Percentiles rank a stretch among this genome's conserved stretches.
These are phyloP conservation scores for Colletotrichum eremochloae DNA, from an alignment of 2,329 filamentous ascomycete genomes.

Conservation along the genomic window DNA sequence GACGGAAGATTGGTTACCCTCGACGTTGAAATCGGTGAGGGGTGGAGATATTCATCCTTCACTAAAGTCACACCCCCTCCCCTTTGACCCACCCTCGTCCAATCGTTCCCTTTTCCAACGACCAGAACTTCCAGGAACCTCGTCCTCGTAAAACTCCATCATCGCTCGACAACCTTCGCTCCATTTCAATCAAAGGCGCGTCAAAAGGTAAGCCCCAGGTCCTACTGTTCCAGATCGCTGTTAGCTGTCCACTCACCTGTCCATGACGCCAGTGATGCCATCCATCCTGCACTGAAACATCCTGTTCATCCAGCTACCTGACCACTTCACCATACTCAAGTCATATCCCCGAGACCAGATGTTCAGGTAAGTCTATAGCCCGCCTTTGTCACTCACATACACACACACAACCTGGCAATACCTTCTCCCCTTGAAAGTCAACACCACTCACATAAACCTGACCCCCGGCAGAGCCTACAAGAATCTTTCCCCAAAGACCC, in stretches of 20 bases:
- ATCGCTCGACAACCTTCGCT: not conserved
- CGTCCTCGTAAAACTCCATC: constrained; percentile 6
- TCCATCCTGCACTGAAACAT: not conserved
- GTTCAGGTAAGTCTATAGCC: constrained; percentile 41
- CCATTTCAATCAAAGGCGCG: not conserved
- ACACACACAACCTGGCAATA: not conserved
- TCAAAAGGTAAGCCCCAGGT: not conserved
- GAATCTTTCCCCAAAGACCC: constrained; percentile 77
- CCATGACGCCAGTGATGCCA: not conserved
- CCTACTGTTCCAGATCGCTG: too few species aligned
- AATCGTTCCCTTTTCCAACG: not conserved
- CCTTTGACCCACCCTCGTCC: not conserved
- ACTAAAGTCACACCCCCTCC: constrained; percentile 1
- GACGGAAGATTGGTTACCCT: not conserved
- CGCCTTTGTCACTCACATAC: not conserved
- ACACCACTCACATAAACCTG: constrained; percentile 1
- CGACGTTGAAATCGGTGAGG: not conserved
- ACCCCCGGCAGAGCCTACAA: constrained; percentile 73
- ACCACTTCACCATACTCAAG: not conserved
- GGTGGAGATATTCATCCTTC: not conserved
- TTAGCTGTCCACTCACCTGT: not conserved
- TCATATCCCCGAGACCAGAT: constrained; percentile 21
- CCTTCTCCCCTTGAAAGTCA: not conserved
- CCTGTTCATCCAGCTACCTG: not conserved
- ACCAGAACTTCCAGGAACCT: not conserved